Evolutionary conservation across 495 filamentous ascomycete species (phyloP), one percentile per base, ranked within the genome.

Genomic region (Amphirosellinia nigrospora): DNA sequence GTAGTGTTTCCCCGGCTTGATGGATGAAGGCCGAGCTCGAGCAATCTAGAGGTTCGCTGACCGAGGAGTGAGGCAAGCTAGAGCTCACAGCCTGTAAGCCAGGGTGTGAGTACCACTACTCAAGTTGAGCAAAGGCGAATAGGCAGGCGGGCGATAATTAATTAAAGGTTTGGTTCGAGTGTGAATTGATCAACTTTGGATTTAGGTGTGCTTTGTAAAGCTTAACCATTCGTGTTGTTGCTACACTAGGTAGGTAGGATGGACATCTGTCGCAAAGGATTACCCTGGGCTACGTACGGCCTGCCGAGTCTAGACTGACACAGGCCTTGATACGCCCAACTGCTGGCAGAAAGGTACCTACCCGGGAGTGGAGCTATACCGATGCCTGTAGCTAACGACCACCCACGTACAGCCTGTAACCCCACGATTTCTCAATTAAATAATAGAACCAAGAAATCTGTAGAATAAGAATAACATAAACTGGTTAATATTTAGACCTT

Each of bases 251-350:
- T n/a, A n/a, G n/a, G n/a, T n/a, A n/a, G n/a, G n/a, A 58, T 58
- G 32, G 55, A 58, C 38, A 32, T 45, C 60, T 63, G 60, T 63
- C 60, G 60, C 60, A 63, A 58, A 58, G 55, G 30, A 26, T 53
- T 19, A 19, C 19, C 50, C 28, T 26, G 10, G 28, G 28, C 9
- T 30, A 30, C 23, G 28, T 19, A 53, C 50, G 26, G 4, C 23
- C 13, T 13, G 23, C 11, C 43, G 16, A 46, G 16, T n/a, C 16
- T 46, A 6, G 16, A 46, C 43, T 46, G 43, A n/a, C n/a, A n/a
- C n/a, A n/a, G n/a, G n/a, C n/a, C 6, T 48, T 8, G 45, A 48
- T 23, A 36, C 21, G 6, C 9, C 9, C 10, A 30, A 9, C 26
- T 45, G n/a, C 23, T 23, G 32, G 38, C 39, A 38, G 21, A 45